Evolutionary conservation across 306 rosid species (phyloP).

Genomic region (Vigna hirtella): DNA sequence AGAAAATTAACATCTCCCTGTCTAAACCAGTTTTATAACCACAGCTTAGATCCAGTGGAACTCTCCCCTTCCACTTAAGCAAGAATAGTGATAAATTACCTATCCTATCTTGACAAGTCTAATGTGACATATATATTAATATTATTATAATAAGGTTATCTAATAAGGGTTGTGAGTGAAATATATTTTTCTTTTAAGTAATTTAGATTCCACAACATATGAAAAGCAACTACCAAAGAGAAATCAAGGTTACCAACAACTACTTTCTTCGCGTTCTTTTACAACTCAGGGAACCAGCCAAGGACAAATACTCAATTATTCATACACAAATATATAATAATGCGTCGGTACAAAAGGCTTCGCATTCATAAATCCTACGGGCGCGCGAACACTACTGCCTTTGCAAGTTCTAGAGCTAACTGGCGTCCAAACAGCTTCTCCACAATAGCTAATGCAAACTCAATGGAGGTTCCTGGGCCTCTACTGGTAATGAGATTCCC

Average conservation of each 20-base stretch:
- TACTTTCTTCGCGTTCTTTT: constrained; percentile 10
- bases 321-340: constrained; percentile 39
- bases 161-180: no score
- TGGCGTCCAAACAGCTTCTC: constrained; percentile 80
- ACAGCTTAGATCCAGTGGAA: not conserved
- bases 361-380: constrained; percentile 46
- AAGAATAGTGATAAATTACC: no score
- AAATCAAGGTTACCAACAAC: not conserved
- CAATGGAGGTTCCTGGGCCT: constrained; percentile 88
- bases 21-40: not conserved
- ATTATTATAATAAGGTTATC: no score
- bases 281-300: constrained; percentile 14
- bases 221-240: not conserved
- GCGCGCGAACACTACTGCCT: constrained; percentile 53
- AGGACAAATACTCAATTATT: constrained; percentile 39
- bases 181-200: not conserved
- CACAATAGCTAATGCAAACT: constrained; percentile 77
- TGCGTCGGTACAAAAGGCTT: constrained; percentile 16
- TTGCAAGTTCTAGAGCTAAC: constrained; percentile 65
- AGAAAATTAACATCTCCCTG: not conserved
- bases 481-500: constrained; percentile 89
- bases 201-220: not conserved
- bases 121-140: no score
- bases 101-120: no score
- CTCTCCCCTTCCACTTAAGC: not conserved